Conservation (phyloP, 208 protist genomes). For the Leishmania lainsoni region DNA sequence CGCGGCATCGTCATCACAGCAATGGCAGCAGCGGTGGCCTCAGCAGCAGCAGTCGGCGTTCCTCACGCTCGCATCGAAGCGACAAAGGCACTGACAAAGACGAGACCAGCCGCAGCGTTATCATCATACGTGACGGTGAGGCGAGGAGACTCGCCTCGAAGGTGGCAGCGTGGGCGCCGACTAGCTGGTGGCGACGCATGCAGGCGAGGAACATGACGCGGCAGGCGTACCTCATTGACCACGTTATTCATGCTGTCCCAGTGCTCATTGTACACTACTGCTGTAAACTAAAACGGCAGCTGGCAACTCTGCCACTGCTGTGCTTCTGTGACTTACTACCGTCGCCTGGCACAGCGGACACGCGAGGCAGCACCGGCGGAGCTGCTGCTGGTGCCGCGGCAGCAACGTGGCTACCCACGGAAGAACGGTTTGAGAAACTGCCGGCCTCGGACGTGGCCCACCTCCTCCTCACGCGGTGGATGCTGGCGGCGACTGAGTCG, state of each 20-base stretch:
- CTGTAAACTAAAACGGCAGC: conserved; percentile 66
- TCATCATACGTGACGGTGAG: conserved; percentile 26
- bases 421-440: conserved; percentile 21
- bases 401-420: conserved; percentile 25
- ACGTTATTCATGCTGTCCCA: conserved; percentile 71
- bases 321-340: conserved; percentile 41
- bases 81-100: conserved; percentile 10
- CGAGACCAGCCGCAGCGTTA: conserved; percentile 9
- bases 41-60: conserved; percentile 21
- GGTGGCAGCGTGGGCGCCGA: conserved; percentile 18
- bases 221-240: conserved; percentile 42
- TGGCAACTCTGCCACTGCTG: conserved; percentile 63
- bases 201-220: conserved; percentile 41
- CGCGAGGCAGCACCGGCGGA: background rate
- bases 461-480: conserved; percentile 49
- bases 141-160: background rate
- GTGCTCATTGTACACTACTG: conserved; percentile 62
- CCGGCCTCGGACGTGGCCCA: conserved; percentile 7
- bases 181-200: conserved; percentile 30
- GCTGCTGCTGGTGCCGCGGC: background rate
- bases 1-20: conserved; percentile 27
- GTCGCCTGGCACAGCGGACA: background rate
- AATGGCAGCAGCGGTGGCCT: conserved; percentile 25
- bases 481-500: conserved; percentile 34
- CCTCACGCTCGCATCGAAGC: conserved; percentile 9